Evolutionary conservation across 139 green algal genomes (phyloP), one percentile per base, ranked within the genome.

Genomic region (Coelastrella sp.): DNA sequence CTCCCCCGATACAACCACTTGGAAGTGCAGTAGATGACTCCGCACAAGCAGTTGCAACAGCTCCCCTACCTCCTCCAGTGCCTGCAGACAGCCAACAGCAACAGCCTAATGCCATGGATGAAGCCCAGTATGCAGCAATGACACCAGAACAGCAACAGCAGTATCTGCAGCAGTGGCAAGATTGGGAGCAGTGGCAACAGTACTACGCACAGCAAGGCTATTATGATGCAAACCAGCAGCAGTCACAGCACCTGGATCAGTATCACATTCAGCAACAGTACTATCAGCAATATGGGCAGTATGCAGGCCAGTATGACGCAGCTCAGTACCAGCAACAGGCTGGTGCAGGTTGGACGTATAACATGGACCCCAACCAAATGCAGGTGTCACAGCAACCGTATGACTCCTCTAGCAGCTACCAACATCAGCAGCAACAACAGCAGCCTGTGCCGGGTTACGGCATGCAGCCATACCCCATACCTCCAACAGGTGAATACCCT

Each of bases 121-220:
- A 86, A 5, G 87, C 89, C 34, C 89, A 92, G 84, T 89, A 91
- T 80, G 85, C 85, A 23, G 69, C 81, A 1, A 66, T 88, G 88
- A 84, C 88, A 1, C 72, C 72, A 25, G 72, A 80, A 27, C 72
- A 80, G 72, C 72, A 80, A 48, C 72, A 80, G 72, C 72, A 80
- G 32, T 80, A 80, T 30, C 72, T 90, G 87, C 75, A 89, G 81
- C 89, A 92, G 85, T 92, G 87, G 81, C 77, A 89, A 62, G 81
- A 89, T 37, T 88, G 86, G 5, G 79, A 80, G 35, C 75, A 85
- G 59, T 75, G 84, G 57, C 79, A 68, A 60, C 81, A 90, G 60
- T 50, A 62, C 27, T 75, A 87, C 57, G 82, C 72, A 23, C 76
- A 86, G 43, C 76, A 86, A 32, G 64, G 78, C 21, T 81, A 84